These are phyloP conservation scores for Hymenoscyphus salicellus DNA, from an alignment of 2,329 filamentous ascomycete genomes.

Conservation along the genomic window DNA sequence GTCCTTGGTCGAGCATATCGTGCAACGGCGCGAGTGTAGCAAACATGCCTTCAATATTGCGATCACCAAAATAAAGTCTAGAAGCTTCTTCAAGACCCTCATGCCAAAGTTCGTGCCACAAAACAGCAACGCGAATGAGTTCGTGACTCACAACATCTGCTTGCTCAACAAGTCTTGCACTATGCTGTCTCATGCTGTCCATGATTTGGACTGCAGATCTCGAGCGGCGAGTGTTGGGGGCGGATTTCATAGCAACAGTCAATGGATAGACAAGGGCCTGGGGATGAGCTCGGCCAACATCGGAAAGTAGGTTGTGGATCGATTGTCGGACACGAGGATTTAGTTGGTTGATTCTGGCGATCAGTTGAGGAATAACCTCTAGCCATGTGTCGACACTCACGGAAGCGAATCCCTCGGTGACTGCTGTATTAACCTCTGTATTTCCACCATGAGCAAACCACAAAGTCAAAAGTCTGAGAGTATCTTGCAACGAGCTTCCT, in stretches of 20 bases:
- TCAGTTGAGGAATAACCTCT: constrained; percentile 94
- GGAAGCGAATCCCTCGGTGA: constrained; percentile 85
- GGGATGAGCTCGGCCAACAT: constrained; percentile 90
- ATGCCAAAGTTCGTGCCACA: constrained; percentile 99
- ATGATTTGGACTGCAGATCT: constrained; percentile 90
- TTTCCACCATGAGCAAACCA: constrained; percentile 95
- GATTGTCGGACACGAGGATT: constrained; percentile 84
- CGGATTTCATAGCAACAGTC: constrained; percentile 96
- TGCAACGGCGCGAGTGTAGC: constrained; percentile 84
- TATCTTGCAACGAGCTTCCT: constrained; percentile 92
- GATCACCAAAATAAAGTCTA: constrained; percentile 92
- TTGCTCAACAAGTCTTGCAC: constrained; percentile 86
- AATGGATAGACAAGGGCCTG: constrained; percentile 95
- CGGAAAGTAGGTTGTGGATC: constrained; percentile 86
- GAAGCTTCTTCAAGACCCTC: constrained; percentile 97
- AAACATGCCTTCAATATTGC: constrained; percentile 98
- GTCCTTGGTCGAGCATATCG: constrained; percentile 83
- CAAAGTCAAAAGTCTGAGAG: constrained; percentile 82
- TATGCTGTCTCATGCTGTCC: constrained; percentile 97
- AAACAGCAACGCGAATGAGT: constrained; percentile 89
- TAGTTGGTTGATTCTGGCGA: constrained; percentile 95
- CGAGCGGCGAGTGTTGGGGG: constrained; percentile 75
- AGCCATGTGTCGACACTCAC: constrained; percentile 98
- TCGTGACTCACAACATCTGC: constrained; percentile 94
- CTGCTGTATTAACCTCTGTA: constrained; percentile 79